Evolutionary conservation across 73 alveolate species (phyloP).

Genomic region (Paramecium pentaurelia): DNA sequence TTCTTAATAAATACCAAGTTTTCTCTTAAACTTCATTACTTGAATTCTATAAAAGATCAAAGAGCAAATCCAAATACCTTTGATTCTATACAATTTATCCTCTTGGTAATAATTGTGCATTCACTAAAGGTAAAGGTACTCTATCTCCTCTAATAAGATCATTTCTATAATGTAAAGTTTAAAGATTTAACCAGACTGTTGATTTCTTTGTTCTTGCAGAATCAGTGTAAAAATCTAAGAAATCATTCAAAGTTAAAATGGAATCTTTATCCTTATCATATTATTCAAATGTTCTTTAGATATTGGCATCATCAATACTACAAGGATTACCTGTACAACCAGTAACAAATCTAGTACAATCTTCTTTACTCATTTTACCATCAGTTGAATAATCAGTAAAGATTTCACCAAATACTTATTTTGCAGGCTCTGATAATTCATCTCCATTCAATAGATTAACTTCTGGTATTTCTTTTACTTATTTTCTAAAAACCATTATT

Average conservation of each 20-base stretch:
- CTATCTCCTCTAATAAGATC: constrained; percentile 71
- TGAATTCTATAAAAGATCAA: constrained; percentile 52
- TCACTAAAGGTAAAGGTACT: constrained; percentile 49
- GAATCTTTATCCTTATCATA: constrained; percentile 76
- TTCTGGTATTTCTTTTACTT: constrained; percentile 42
- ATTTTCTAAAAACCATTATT: not conserved
- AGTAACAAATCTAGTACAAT: constrained; percentile 71
- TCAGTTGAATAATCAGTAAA: constrained; percentile 70
- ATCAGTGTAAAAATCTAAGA: constrained; percentile 71
- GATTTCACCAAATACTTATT: constrained; percentile 64
- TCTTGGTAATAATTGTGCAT: constrained; percentile 71
- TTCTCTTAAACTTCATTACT: not conserved
- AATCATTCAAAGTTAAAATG: constrained; percentile 59
- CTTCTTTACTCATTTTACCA: constrained; percentile 72
- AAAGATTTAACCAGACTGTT: constrained; percentile 80
- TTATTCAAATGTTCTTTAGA: constrained; percentile 60
- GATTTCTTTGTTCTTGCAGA: constrained; percentile 64
- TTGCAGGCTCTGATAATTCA: constrained; percentile 66
- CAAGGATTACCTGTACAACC: constrained; percentile 81
- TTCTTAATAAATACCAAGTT: not conserved
- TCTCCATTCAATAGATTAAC: not conserved
- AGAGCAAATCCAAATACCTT: constrained; percentile 67
- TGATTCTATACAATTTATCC: constrained; percentile 66
- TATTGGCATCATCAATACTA: constrained; percentile 68
- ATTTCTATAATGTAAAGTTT: constrained; percentile 68